phyloP scores from a whole-genome alignment of 768 basidiomycete genomes.

The Russula lepida region DNA sequence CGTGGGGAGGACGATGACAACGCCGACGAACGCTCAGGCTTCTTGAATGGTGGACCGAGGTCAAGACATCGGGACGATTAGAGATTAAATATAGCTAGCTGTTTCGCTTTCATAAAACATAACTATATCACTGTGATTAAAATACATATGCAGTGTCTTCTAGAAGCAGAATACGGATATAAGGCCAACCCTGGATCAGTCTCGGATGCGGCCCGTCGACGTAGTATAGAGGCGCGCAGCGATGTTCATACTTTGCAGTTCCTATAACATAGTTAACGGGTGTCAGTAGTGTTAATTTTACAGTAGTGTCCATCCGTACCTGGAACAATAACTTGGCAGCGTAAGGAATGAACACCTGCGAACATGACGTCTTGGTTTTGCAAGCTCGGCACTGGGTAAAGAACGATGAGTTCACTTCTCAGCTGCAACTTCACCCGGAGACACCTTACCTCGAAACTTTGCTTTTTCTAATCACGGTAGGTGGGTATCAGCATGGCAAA shows the following conservation, averaged over 20 bases:
- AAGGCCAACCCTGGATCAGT: constrained; percentile 28
- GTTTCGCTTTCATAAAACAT: background rate
- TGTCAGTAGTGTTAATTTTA: background rate
- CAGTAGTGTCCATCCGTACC: constrained; percentile 37
- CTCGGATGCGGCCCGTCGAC: constrained; percentile 79
- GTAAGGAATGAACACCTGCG: constrained; percentile 89
- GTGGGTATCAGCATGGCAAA: constrained; percentile 10
- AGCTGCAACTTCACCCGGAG: background rate
- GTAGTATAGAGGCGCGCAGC: constrained; percentile 81
- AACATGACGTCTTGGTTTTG: constrained; percentile 93
- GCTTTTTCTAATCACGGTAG: constrained; percentile 68
- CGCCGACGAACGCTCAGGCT: constrained; percentile 56
- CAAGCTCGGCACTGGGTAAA: constrained; percentile 70
- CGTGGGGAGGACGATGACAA: constrained; percentile 40
- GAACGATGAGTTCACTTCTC: background rate
- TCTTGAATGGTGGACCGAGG: constrained; percentile 38
- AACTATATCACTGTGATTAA: constrained; percentile 23
- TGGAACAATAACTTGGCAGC: constrained; percentile 96
- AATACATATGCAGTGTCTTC: constrained; percentile 29
- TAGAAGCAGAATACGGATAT: constrained; percentile 11
- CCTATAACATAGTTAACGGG: constrained; percentile 39
- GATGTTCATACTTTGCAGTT: constrained; percentile 94
- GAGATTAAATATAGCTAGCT: constrained; percentile 1
- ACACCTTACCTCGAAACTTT: constrained; percentile 65
- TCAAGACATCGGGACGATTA: constrained; percentile 13